phyloP scores from a whole-genome alignment of 164 flowering plant genomes.

The Annona squamosa region DNA sequence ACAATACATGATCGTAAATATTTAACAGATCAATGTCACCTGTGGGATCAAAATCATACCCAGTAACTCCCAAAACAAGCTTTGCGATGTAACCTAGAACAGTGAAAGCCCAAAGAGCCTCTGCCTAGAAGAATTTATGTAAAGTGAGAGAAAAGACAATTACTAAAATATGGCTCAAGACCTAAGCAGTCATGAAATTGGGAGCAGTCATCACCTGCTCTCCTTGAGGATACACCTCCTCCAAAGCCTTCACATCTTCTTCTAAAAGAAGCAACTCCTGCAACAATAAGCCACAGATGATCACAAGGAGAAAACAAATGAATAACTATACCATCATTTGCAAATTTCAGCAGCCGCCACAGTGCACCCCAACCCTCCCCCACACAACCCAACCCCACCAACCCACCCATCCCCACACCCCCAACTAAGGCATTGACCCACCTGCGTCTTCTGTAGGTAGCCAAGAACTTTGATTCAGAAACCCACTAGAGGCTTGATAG shows the following conservation, averaged over 20 bases:
- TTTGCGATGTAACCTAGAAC: slow-evolving; percentile 93
- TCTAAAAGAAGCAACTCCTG: slow-evolving; percentile 92
- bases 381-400: too few relatives aligned
- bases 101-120: slow-evolving; percentile 94
- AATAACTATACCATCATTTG: too few relatives aligned
- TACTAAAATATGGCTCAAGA: not conserved
- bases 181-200: not conserved
- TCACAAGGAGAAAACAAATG: not conserved
- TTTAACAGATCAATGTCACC: not conserved
- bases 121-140: slow-evolving; percentile 54
- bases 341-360: too few relatives aligned
- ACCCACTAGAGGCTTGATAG: too few relatives aligned
- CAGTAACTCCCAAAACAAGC: slow-evolving; percentile 72
- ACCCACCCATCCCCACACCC: too few relatives aligned
- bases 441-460: too few relatives aligned
- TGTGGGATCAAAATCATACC: slow-evolving; percentile 37
- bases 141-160: not conserved
- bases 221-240: slow-evolving; percentile 99
- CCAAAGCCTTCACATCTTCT: slow-evolving; percentile 89
- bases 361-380: too few relatives aligned
- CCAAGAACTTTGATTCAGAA: too few relatives aligned
- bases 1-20: not conserved
- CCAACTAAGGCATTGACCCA: too few relatives aligned
- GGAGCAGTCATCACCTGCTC: slow-evolving; percentile 57
- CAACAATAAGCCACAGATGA: slow-evolving; percentile 11